Base-by-base conservation (phyloP, 2,329 filamentous ascomycete genomes). In the Mariannaea sp. region DNA sequence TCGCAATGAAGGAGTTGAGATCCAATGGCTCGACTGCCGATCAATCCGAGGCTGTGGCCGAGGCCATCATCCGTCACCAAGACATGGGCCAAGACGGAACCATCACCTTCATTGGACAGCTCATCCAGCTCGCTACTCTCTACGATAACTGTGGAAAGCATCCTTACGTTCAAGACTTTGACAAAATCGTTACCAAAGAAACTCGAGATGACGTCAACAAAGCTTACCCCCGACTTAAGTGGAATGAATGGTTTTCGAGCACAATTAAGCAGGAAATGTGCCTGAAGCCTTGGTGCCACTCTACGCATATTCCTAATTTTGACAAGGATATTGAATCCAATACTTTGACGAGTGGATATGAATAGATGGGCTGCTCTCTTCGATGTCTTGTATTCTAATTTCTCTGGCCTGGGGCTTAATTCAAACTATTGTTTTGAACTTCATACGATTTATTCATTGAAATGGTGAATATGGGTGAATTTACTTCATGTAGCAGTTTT, bases 241-340 rank as follows among this genome's bases (percentile, higher is more conserved):
- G 87, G 87, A 83, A 80, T 43, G 68, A 70, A 1, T 90, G 85
- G 66, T 90, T 90, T 67, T 77, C 82, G 3, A 69, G 62, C 1
- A 84, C 80, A 0, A 82, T 90, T 43, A 69, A 76, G 5, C 74
- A 80, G 65, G 87, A 91, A 74, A 80, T 78, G 49, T 60, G 61
- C 1, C 55, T 82, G 27, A 90, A 91, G 75, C 87, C 86, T 2
- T 90, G 87, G 87, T 81, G 80, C 9, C 86, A 89, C 70, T 84
- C 81, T 1, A 88, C 85, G 3, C 74, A 79, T 42, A 75, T 86
- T 44, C 79, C 79, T 6, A 79, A 77, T 1, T 87, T 88, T 63
- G 77, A 77, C 1, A 72, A 78, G 10, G 76, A 76, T 10, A 79
- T 88, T 14, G 66, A 77, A n/a, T n/a, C n/a, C n/a, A n/a, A n/a